These are phyloP conservation scores for Cenococcum geophilum DNA, from an alignment of 495 filamentous ascomycete genomes.

Conservation along the genomic window DNA sequence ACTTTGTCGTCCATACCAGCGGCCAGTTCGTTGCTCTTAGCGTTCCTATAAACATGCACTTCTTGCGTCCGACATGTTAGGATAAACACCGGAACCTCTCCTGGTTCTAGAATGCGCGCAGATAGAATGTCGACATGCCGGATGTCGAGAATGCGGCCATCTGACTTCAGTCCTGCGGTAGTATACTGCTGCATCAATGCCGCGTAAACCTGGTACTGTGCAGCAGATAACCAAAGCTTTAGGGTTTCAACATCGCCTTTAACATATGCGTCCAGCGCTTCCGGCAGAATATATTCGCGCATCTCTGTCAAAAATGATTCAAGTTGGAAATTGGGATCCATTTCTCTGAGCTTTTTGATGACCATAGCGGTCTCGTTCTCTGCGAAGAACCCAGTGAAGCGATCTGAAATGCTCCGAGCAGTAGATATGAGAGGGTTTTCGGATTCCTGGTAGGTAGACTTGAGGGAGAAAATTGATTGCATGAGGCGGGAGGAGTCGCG, in stretches of 20 bases:
- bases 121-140: conserved; percentile 84
- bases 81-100: conserved; percentile 95
- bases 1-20: conserved; percentile 99
- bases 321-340: conserved; percentile 92
- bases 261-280: conserved; percentile 96
- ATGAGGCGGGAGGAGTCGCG: conserved; percentile 79
- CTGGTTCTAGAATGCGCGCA: conserved; percentile 89
- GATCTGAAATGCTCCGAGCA: conserved; percentile 87
- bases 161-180: conserved; percentile 82
- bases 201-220: conserved; percentile 89
- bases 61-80: conserved; percentile 96
- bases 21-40: conserved; percentile 79
- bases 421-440: conserved; percentile 93
- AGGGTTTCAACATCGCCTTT: conserved; percentile 89
- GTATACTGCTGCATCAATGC: conserved; percentile 93
- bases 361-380: conserved; percentile 97
- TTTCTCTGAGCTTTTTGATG: conserved; percentile 94
- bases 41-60: conserved; percentile 90
- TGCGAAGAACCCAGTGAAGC: conserved; percentile 90
- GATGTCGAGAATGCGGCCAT: conserved; percentile 92
- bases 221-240: conserved; percentile 89
- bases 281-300: conserved; percentile 94
- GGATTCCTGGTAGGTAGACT: conserved; percentile 83
- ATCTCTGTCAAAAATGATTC: conserved; percentile 91
- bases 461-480: conserved; percentile 78